phyloP scores from a whole-genome alignment of 192 early-diverging fungal genomes.

The Coemansia sp. region DNA sequence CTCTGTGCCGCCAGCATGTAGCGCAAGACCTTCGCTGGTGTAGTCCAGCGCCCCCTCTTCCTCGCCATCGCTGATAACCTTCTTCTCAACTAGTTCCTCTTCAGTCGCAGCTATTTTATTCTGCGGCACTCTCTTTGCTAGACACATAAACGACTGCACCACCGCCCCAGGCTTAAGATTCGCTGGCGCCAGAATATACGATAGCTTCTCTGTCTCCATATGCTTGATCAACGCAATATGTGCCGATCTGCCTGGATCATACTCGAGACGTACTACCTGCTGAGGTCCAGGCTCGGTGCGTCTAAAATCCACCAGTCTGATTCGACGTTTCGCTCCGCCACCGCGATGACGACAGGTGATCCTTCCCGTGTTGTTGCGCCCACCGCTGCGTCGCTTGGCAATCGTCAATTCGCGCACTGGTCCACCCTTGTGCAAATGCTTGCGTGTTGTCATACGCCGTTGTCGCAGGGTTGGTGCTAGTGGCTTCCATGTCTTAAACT shows the following conservation, averaged over 20 bases:
- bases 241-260: conserved; percentile 89
- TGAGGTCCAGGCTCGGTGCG: conserved; percentile 73
- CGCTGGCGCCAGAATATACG: conserved; percentile 84
- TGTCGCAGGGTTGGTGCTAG: conserved; percentile 83
- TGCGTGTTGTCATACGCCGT: conserved; percentile 78
- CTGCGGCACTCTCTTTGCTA: conserved; percentile 2
- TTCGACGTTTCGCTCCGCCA: conserved; percentile 86
- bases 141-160: conserved; percentile 58
- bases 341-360: conserved; percentile 93
- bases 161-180: conserved; percentile 74
- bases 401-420: conserved; percentile 75
- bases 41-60: conserved; percentile 10
- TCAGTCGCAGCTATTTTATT: conserved; percentile 10
- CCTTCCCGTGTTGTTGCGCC: conserved; percentile 84
- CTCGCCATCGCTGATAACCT: not conserved
- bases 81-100: not conserved
- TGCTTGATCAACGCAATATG: conserved; percentile 84
- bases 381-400: conserved; percentile 80
- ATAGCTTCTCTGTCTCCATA: conserved; percentile 70
- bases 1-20: not conserved
- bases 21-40: conserved; percentile 17
- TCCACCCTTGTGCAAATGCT: conserved; percentile 85
- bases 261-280: conserved; percentile 86
- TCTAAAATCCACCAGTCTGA: conserved; percentile 85
- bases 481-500: conserved; percentile 93